Base-by-base conservation (phyloP, 768 basidiomycete genomes). In the Pulveroboletus sp. region DNA sequence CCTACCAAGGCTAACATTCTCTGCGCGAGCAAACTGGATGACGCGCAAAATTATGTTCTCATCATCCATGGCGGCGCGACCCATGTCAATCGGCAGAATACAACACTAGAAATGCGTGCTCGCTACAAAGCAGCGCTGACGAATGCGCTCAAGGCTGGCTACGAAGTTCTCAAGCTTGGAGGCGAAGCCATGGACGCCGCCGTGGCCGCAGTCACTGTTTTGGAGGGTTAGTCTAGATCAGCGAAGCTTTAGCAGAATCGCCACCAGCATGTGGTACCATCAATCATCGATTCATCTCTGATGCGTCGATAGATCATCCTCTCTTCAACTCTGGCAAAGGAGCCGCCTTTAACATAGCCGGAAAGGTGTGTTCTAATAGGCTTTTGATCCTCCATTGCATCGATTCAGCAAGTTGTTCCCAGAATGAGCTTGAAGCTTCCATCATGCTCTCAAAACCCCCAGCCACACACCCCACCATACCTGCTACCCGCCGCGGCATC, bases 151-250 rank as follows among this genome's bases (percentile, higher is more conserved):
- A 53, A 66, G 42, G 80, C 80, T 4, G 90, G 90, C 1, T 72
- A 90, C 55, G 60, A 76, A 17, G 72, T 90, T n/a, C 77, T 93
- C 36, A 69, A 64, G 33, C 66, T 74, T 4, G 87, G 85, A 16
- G 90, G 89, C 1, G 87, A 89, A 61, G 89, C 90, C 5, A 82
- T 93, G 76, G 88, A 92, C 62, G 89, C 90, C 14, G 81, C 76
- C 5, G 82, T 86, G 4, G 84, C 87, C 10, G 87, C 90, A 0
- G 90, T 90, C 8, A 71, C 79, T 0, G 65, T 73, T 14, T 71
- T 93, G 77, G 90, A 92, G 77, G 84, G 87, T 83, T 34, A 25
- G 68, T 53, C 32, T 3, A n/a, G 14, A 12, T 27, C 34, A 4
- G 16, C 16, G 17, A 17, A 23, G 32, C n/a, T n/a, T n/a, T n/a